A percentile compares a stretch with the other conserved stretches of the same genome.
Conservation (phyloP, 345 rosid species). For the Dipteronia sinensis region DNA sequence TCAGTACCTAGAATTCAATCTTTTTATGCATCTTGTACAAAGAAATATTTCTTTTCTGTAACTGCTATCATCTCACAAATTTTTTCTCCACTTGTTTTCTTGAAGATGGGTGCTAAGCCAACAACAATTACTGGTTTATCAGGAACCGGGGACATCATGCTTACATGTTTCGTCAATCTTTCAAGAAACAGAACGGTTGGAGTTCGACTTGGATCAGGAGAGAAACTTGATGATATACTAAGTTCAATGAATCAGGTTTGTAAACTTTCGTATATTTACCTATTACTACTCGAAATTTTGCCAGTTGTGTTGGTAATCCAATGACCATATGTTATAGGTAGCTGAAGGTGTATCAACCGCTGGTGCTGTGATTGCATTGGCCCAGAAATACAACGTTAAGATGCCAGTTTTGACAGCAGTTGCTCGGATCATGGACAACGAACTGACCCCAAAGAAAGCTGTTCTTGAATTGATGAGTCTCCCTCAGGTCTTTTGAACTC, state of each 20-base stretch:
- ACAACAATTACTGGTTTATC: constrained; percentile 87
- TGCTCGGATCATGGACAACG: constrained; percentile 85
- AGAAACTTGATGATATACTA: constrained; percentile 78
- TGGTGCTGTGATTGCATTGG: constrained; percentile 92
- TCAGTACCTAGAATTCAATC: not conserved
- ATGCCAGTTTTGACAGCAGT: constrained; percentile 95
- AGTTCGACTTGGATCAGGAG: constrained; percentile 92
- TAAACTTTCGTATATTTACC: not conserved
- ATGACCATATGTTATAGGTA: constrained; percentile 42
- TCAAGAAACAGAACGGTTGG: constrained; percentile 94
- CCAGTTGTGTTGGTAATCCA: constrained; percentile 5
- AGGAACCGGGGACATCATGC: constrained; percentile 97
- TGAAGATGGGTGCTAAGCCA: constrained; percentile 95
- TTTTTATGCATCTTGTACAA: not conserved
- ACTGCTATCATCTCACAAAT: not conserved
- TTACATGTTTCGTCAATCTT: constrained; percentile 89
- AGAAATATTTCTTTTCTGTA: not conserved
- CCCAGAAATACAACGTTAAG: constrained; percentile 92
- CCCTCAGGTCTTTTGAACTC: constrained; percentile 60
- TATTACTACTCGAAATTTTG: constrained; percentile 15
- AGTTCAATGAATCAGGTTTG: constrained; percentile 87
- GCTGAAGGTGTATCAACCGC: constrained; percentile 98
- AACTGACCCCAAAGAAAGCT: constrained; percentile 84
- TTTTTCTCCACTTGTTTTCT: constrained; percentile 14
- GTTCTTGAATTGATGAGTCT: constrained; percentile 87